A percentile compares a stretch with the other conserved stretches of the same genome.
Conservation (phyloP, 2,329 filamentous ascomycete species). For the Nemania sp. region DNA sequence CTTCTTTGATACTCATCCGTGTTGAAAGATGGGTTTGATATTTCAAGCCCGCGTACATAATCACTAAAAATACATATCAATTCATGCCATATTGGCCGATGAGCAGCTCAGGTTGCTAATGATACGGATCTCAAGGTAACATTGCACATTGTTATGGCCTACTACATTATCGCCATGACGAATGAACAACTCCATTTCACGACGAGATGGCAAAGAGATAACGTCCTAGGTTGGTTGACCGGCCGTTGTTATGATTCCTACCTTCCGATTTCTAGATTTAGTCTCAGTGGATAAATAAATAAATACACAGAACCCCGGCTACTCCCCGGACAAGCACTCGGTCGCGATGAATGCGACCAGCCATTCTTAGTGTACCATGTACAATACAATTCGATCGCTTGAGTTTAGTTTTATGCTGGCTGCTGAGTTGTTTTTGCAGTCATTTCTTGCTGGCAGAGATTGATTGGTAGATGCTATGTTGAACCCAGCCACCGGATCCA, state of each 20-base stretch:
- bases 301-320: conserved; percentile 4
- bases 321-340: conserved; percentile 4
- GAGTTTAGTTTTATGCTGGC: conserved; percentile 15
- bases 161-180: neutral
- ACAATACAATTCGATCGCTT: conserved; percentile 26
- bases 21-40: conserved; percentile 3
- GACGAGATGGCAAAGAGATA: neutral
- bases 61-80: conserved; percentile 8
- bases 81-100: conserved; percentile 11
- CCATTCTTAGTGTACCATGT: neutral
- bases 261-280: conserved; percentile 10
- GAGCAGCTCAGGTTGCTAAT: conserved; percentile 8
- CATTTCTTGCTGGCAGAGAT: conserved; percentile 34
- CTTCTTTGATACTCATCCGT: conserved; percentile 13
- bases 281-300: conserved; percentile 9
- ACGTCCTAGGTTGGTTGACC: neutral
- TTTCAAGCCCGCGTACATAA: conserved; percentile 4
- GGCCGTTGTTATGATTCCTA: conserved; percentile 21
- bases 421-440: conserved; percentile 38
- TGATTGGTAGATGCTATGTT: conserved; percentile 38
- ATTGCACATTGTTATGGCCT: neutral
- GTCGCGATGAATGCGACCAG: conserved; percentile 30
- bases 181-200: neutral
- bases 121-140: conserved; percentile 11
- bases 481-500: conserved; percentile 32